Evolutionary conservation across 1,284 basidiomycete genomes (phyloP).

Genomic region (Taiwanofungus camphoratus): DNA sequence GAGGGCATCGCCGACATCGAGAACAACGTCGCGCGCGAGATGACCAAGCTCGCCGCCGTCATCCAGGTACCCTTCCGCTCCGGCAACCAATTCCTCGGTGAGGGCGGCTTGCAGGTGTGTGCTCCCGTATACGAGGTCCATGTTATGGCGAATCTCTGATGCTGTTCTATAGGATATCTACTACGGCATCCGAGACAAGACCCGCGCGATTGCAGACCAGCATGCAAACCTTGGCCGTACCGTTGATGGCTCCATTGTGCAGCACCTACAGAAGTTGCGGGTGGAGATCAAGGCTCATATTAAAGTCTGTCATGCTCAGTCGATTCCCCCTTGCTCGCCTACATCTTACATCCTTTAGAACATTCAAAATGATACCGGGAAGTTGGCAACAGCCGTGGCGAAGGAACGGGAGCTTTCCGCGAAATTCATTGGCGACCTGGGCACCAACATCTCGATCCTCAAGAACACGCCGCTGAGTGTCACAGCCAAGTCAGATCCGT

Average conservation of each 20-base stretch:
- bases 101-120: conserved; percentile 66
- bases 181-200: conserved; percentile 92
- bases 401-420: conserved; percentile 91
- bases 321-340: not conserved
- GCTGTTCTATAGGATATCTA: conserved; percentile 73
- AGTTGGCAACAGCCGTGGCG: conserved; percentile 90
- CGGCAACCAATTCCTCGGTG: conserved; percentile 93
- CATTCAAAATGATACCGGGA: conserved; percentile 97
- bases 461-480: conserved; percentile 95
- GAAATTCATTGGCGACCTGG: conserved; percentile 84
- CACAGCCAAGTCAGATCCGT: conserved; percentile 83
- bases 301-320: conserved; percentile 47
- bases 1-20: conserved; percentile 94
- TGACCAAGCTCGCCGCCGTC: conserved; percentile 94
- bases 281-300: conserved; percentile 97
- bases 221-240: conserved; percentile 96
- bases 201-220: conserved; percentile 90
- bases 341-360: conserved; percentile 45
- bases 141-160: not conserved
- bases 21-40: conserved; percentile 91
- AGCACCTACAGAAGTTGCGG: conserved; percentile 93
- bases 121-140: not conserved
- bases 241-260: conserved; percentile 95
- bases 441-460: conserved; percentile 82
- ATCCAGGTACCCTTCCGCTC: conserved; percentile 97